These are phyloP conservation scores for Saccharomyces eubayanus DNA, from an alignment of 805 yeast species.

Conservation along the genomic window DNA sequence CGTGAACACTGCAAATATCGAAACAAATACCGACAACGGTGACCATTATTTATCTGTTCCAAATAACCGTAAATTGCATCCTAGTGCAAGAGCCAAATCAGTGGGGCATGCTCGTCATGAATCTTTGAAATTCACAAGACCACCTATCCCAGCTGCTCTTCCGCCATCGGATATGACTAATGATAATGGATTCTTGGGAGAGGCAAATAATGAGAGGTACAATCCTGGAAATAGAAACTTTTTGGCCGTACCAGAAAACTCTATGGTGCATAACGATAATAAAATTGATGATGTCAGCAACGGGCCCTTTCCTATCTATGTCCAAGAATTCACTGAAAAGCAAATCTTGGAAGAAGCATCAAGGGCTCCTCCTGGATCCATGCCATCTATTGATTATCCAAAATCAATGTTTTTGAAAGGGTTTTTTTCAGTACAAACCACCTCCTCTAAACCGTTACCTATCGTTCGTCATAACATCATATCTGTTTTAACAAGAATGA, in stretches of 20 bases:
- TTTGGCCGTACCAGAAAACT: constrained; percentile 44
- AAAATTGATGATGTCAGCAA: neutral
- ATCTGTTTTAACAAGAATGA: constrained; percentile 62
- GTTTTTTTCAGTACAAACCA: constrained; percentile 88
- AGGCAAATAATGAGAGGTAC: neutral
- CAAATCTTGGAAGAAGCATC: constrained; percentile 42
- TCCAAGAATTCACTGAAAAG: constrained; percentile 37
- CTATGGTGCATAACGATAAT: constrained; percentile 35
- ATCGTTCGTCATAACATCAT: constrained; percentile 80
- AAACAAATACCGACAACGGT: constrained; percentile 1
- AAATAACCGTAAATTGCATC: constrained; percentile 43
- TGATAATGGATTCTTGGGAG: constrained; percentile 37
- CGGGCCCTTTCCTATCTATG: constrained; percentile 3
- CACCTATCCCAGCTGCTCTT: constrained; percentile 28
- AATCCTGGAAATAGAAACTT: neutral
- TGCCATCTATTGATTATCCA: constrained; percentile 93
- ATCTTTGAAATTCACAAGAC: constrained; percentile 35
- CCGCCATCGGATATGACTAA: constrained; percentile 23
- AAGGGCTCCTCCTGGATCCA: constrained; percentile 61
- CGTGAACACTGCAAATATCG: constrained; percentile 1
- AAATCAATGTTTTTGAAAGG: constrained; percentile 86
- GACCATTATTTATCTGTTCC: constrained; percentile 20
- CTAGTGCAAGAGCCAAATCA: constrained; percentile 82
- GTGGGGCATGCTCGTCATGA: constrained; percentile 62
- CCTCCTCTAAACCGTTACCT: constrained; percentile 86